Evolutionary conservation across 306 rosid genomes (phyloP), one percentile per base, ranked within the genome.

Genomic region (Astragalus membranaceus): DNA sequence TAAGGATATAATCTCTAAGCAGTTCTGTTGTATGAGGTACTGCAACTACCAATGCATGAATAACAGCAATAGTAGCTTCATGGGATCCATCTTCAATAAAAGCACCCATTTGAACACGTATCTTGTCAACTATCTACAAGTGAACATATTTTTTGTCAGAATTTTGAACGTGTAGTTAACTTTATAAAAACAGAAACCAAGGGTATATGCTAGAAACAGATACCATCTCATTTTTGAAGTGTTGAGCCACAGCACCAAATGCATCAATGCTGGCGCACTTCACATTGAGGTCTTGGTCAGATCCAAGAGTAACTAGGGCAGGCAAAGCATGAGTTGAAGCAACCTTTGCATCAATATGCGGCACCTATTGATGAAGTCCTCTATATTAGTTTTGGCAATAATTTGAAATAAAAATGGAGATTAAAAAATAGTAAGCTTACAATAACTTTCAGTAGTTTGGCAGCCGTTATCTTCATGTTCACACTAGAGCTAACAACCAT

Each of bases 41-140:
- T 64, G 99, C 95, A 79, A 91, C 82, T 69, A 87, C 86, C 81
- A 94, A 70, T 5, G 99, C 95, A 75, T 89, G 97, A 80, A 94
- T 81, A 44, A 82, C 99, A 49, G 95, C 96, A 65, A 91, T 52
- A 9, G 89, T 81, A 53, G 91, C 94, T 88, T 94, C 97, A 73
- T 94, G 99, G 66, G 97, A 90, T 75, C 99, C 97, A 86, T 94
- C 99, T 78, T 94, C 99, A 63, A 94, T 88, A 77, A 94, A 94
- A 76, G 99, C 99, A 80, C 90, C 96, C 96, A 94, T 91, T 85
- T 94, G 98, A 76, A 90, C 90, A 14, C 97, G 89, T 84, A 94
- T 90, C 84, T 94, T 90, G 67, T 94, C 98, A 61, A 94, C 92
- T 80, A 94, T 91, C 98, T 90, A 76, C 74, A 48, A 73, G 46